A percentile compares a stretch with the other conserved stretches of the same genome.
Conservation (phyloP, 495 filamentous ascomycete genomes). For the Sporormia fimetaria region DNA sequence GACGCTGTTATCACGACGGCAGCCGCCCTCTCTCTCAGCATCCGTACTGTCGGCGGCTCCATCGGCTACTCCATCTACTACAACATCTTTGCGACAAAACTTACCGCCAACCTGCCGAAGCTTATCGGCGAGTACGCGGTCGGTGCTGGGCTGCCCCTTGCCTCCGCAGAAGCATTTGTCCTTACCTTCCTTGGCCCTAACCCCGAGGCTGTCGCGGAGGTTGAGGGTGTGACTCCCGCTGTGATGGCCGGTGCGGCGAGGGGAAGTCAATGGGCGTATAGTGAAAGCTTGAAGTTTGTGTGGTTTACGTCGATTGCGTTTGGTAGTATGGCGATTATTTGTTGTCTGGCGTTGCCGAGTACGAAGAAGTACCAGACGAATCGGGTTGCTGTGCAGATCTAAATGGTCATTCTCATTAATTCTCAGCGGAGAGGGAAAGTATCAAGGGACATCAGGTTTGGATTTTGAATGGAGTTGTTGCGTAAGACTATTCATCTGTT, state of each 20-base stretch:
- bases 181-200: constrained; percentile 19
- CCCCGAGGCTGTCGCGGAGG: constrained; percentile 11
- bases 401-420: too few relatives aligned
- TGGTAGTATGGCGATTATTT: constrained; percentile 18
- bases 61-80: constrained; percentile 67
- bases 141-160: constrained; percentile 21
- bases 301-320: constrained; percentile 27
- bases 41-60: constrained; percentile 58
- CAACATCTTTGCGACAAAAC: constrained; percentile 61
- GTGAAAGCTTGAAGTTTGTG: constrained; percentile 23
- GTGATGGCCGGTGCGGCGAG: constrained; percentile 18
- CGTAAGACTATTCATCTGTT: too few relatives aligned
- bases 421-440: too few relatives aligned
- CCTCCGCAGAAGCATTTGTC: constrained; percentile 22
- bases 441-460: too few relatives aligned
- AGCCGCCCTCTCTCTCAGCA: constrained; percentile 46
- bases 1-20: constrained; percentile 28
- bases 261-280: constrained; percentile 28
- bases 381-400: constrained; percentile 21
- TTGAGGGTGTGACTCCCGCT: constrained; percentile 22
- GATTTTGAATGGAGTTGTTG: too few relatives aligned
- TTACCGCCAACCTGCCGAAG: constrained; percentile 29
- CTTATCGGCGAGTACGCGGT: constrained; percentile 23
- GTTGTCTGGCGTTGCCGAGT: constrained; percentile 12
- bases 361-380: constrained; percentile 26